These are phyloP conservation scores for Sarocladium oryzae DNA, from an alignment of 2,329 filamentous ascomycete genomes.

Conservation along the genomic window DNA sequence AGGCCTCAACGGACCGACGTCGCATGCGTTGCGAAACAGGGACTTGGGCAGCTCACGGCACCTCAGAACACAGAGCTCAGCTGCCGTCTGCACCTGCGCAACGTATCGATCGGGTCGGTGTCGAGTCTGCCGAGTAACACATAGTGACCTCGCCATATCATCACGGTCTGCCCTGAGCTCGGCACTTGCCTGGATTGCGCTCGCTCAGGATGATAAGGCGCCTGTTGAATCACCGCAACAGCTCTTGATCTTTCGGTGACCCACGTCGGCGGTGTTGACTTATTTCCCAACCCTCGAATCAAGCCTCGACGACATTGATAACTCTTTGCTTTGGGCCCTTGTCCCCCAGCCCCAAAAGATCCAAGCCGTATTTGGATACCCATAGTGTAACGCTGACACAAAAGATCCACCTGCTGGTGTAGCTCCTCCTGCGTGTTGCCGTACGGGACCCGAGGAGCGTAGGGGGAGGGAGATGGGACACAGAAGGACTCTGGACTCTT, in stretches of 20 bases:
- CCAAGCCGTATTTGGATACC: background rate
- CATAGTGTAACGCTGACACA: background rate
- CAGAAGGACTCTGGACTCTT: too few species aligned
- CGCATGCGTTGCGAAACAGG: background rate
- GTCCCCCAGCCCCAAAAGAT: background rate
- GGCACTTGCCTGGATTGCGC: background rate
- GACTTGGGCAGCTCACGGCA: background rate
- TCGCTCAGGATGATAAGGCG: too few species aligned
- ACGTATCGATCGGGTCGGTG: background rate
- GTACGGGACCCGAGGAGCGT: background rate
- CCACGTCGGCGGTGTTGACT: too few species aligned
- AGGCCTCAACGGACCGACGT: slow-evolving; percentile 1
- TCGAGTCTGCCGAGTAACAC: slow-evolving; percentile 8
- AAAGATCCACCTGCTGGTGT: slow-evolving; percentile 6
- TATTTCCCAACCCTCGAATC: background rate
- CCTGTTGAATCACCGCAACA: background rate
- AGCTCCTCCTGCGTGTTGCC: background rate
- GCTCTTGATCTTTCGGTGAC: too few species aligned
- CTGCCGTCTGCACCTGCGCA: slow-evolving; percentile 4
- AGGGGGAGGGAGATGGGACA: background rate
- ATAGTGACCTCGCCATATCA: background rate
- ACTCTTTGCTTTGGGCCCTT: background rate
- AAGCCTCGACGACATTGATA: too few species aligned
- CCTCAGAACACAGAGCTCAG: background rate
- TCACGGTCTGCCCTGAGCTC: background rate